Conservation (phyloP, 345 rosid genomes). For the Eucalyptus globulus region DNA sequence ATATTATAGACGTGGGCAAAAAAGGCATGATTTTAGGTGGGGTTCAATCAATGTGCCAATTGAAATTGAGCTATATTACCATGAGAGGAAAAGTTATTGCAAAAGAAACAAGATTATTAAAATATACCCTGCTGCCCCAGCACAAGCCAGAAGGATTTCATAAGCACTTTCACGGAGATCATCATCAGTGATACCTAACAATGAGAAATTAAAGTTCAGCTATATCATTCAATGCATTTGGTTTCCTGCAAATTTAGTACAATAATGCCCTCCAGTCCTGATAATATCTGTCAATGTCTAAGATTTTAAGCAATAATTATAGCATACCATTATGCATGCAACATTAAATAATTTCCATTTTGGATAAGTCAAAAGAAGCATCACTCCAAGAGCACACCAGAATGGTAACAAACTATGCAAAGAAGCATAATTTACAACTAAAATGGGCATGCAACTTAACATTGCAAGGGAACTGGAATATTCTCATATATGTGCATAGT, state of each 20-base stretch:
- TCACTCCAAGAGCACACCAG: not conserved
- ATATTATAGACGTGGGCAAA: not conserved
- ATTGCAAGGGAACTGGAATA: not conserved
- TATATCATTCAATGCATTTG: not conserved
- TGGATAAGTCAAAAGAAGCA: not conserved
- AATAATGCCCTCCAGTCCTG: not conserved
- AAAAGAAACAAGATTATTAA: not conserved
- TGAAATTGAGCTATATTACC: not conserved
- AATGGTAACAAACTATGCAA: not conserved
- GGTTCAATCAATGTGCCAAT: not conserved
- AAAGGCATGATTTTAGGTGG: not conserved
- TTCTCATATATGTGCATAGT: not conserved
- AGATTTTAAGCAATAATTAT: not conserved
- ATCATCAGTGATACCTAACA: conserved; percentile 78
- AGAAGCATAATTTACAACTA: not conserved
- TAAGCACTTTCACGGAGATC: conserved; percentile 95
- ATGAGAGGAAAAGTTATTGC: not conserved
- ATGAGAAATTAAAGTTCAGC: not conserved
- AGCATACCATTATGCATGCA: not conserved
- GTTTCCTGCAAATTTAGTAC: not conserved
- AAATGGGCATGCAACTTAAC: not conserved
- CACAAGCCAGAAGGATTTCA: conserved; percentile 90
- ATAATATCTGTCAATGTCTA: not conserved
- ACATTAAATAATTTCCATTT: not conserved
- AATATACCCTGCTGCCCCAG: conserved; percentile 92